Conservation (phyloP, 441 rosid genomes). For the Rhodomyrtus psidioides region DNA sequence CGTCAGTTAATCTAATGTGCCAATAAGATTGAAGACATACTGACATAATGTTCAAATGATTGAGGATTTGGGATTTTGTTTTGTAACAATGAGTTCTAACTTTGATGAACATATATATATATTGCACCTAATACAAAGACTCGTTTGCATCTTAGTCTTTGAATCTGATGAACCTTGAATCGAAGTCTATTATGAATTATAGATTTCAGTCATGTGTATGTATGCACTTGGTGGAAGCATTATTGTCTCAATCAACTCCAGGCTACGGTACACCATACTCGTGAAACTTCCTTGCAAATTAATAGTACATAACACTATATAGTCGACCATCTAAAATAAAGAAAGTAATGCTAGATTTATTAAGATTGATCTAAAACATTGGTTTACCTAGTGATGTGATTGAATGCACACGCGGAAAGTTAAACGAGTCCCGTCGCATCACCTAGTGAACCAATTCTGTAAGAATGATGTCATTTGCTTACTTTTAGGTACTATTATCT, state of each 20-base stretch:
- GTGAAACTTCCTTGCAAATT: background rate
- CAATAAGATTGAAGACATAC: background rate
- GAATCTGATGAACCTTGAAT: background rate
- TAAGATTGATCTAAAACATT: background rate
- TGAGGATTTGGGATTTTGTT: background rate
- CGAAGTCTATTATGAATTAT: background rate
- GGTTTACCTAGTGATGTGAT: background rate
- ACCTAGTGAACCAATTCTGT: background rate
- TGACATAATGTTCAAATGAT: no score
- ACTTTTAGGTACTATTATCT: no score
- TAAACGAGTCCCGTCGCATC: background rate
- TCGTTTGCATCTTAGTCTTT: background rate
- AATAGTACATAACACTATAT: background rate
- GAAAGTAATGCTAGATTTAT: background rate
- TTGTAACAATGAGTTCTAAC: background rate
- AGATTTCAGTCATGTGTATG: background rate
- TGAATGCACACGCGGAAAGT: background rate
- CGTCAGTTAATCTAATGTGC: background rate
- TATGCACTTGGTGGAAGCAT: background rate
- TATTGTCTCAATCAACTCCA: background rate
- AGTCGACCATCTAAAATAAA: background rate
- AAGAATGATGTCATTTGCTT: no score
- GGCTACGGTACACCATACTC: background rate
- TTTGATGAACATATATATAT: background rate
- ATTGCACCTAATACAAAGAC: background rate